These are phyloP conservation scores for Daldinia childiae DNA, from an alignment of 495 filamentous ascomycete genomes.

Conservation along the genomic window DNA sequence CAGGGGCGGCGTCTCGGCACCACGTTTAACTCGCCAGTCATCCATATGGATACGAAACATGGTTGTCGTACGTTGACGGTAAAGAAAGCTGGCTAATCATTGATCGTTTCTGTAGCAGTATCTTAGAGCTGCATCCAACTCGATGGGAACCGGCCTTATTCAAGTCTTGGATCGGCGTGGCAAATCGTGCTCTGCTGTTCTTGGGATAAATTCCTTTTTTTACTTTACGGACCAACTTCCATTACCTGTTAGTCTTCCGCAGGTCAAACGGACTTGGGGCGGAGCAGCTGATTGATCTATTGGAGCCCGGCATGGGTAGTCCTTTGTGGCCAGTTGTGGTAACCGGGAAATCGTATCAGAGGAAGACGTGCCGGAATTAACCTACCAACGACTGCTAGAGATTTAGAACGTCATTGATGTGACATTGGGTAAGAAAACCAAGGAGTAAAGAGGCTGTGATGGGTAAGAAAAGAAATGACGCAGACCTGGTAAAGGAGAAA, in stretches of 20 bases:
- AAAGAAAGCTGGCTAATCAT: conserved; percentile 12
- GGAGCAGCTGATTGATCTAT: conserved; percentile 32
- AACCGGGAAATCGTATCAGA: conserved; percentile 34
- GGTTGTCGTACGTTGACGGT: conserved; percentile 21
- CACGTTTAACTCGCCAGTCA: conserved; percentile 14
- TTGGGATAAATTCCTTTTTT: conserved; percentile 20
- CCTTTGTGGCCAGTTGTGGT: conserved; percentile 27
- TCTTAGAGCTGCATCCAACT: conserved; percentile 12
- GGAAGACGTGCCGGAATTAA: conserved; percentile 28
- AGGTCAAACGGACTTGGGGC: conserved; percentile 35
- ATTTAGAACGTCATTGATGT: conserved; percentile 39
- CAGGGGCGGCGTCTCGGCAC: conserved; percentile 27
- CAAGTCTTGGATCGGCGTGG: conserved; percentile 28
- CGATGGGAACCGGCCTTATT: conserved; percentile 13
- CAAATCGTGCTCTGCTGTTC: conserved; percentile 9
- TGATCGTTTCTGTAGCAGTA: conserved; percentile 1
- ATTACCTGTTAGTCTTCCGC: conserved; percentile 28
- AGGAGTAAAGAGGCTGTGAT: conserved; percentile 29
- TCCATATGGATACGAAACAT: conserved; percentile 28
- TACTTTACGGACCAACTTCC: conserved; percentile 16
- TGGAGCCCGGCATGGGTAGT: conserved; percentile 23
- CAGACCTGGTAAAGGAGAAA: conserved; percentile 42
- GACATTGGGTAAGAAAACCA: conserved; percentile 19
- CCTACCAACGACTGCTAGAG: conserved; percentile 17
- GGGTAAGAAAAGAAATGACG: conserved; percentile 41